These are phyloP conservation scores for Aspergillus clavatus DNA, from an alignment of 2,329 filamentous ascomycete species.

Conservation along the genomic window DNA sequence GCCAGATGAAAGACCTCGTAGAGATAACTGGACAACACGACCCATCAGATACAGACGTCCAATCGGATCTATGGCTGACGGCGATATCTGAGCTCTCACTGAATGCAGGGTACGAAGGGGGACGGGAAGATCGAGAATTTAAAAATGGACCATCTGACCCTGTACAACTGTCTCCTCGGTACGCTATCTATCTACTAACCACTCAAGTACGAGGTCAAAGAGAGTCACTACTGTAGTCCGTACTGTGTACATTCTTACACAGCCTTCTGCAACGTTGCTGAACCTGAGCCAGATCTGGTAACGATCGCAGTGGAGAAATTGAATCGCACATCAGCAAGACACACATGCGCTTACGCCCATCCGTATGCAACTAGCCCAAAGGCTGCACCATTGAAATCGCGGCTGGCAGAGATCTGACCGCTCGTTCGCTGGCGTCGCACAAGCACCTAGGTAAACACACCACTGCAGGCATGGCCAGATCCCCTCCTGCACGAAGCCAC, in stretches of 20 bases:
- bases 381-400: conserved; percentile 16
- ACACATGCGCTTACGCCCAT: conserved; percentile 6
- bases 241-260: no score
- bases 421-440: conserved; percentile 10
- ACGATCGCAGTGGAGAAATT: conserved; percentile 20
- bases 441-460: conserved; percentile 6
- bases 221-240: no score
- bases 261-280: conserved; percentile 3
- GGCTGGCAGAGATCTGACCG: conserved; percentile 16
- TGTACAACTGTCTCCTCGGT: no score
- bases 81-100: neutral
- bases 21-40: neutral
- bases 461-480: conserved; percentile 17
- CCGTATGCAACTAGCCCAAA: conserved; percentile 13
- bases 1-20: no score
- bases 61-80: neutral
- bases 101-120: neutral
- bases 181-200: no score
- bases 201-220: no score
- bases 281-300: conserved; percentile 19
- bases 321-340: conserved; percentile 16
- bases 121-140: neutral
- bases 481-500: conserved; percentile 13
- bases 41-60: neutral
- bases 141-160: neutral